Evolutionary conservation across 1,284 basidiomycete genomes (phyloP).

Genomic region (Earliella scabrosa): DNA sequence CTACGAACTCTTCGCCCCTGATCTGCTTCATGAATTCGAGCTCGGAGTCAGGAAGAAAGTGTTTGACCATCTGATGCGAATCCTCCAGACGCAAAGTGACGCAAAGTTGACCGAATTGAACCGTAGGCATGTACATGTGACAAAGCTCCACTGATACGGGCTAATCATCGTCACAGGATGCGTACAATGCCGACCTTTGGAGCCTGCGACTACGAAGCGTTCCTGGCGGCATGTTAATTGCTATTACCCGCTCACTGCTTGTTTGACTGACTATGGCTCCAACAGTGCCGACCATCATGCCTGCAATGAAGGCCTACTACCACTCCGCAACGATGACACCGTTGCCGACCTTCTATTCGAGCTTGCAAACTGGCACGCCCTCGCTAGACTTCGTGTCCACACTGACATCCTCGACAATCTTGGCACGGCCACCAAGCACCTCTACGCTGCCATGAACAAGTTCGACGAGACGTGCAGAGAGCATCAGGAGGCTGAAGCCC

Average conservation of each 20-base stretch:
- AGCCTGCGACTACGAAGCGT: constrained; percentile 39
- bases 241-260: background rate
- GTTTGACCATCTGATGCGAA: constrained; percentile 30
- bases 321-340: background rate
- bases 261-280: too few relatives aligned
- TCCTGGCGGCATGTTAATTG: constrained; percentile 1
- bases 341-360: background rate
- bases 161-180: constrained; percentile 8
- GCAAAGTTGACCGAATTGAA: constrained; percentile 19
- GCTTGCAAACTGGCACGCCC: background rate
- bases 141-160: background rate
- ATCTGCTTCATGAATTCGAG: constrained; percentile 35
- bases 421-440: background rate
- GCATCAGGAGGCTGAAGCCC: constrained; percentile 23
- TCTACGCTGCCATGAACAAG: background rate
- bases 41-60: constrained; percentile 34
- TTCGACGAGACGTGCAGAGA: background rate
- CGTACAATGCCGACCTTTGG: constrained; percentile 32
- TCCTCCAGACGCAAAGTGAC: constrained; percentile 19
- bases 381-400: background rate
- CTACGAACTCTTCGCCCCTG: constrained; percentile 25
- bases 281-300: background rate
- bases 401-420: background rate
- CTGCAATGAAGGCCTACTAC: background rate
- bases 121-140: constrained; percentile 16